Base-by-base conservation (phyloP, 352 stramenopile genomes). In the Pythium diclinum region DNA sequence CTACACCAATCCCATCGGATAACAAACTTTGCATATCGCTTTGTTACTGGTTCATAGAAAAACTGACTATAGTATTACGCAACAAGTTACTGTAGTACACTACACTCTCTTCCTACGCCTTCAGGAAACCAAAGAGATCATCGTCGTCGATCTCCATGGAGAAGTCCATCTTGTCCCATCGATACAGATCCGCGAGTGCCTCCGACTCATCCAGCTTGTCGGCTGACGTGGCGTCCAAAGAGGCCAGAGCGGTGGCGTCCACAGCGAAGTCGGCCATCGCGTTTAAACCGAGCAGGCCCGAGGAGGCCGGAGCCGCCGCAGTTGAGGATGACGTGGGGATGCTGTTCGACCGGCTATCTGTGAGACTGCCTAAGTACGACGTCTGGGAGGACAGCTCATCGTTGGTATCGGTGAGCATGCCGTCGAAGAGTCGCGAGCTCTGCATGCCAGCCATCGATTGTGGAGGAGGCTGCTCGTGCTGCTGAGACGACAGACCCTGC, bases 101-200 rank as follows among this genome's bases (percentile, higher is more conserved):
- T n/a, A 38, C 49, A 56, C 4, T 21, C 23, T 38, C 16, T 21
- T 51, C 25, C 68, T 78, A 91, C 53, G 85, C 82, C 79, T 93
- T 93, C 48, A 95, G 71, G 71, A 95, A 95, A 46, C 83, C 76
- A 53, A 95, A 95, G 34, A 95, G 79, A 65, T 95, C 86, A 58
- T 93, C 83, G 60, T 93, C 86, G 66, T 92, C 85, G 57, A 95
- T 73, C 56, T 88, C 84, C 65, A 92, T 84, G 63, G 91, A 83
- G 40, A 92, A 72, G 68, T 92, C 81, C 66, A 94, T 89, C 56
- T 80, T 79, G 60, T 92, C 83, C 83, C 83, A 92, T 21, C 77
- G 79, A 51, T 89, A 88, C 17, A 89, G 65, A 71, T 92, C 83
- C 48, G 61, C 46, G 30, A 92, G 71, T 16, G 73, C 64, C 23